These are phyloP conservation scores for Fallopia convolvulus DNA, from an alignment of 148 eudicot genomes.

Conservation along the genomic window DNA sequence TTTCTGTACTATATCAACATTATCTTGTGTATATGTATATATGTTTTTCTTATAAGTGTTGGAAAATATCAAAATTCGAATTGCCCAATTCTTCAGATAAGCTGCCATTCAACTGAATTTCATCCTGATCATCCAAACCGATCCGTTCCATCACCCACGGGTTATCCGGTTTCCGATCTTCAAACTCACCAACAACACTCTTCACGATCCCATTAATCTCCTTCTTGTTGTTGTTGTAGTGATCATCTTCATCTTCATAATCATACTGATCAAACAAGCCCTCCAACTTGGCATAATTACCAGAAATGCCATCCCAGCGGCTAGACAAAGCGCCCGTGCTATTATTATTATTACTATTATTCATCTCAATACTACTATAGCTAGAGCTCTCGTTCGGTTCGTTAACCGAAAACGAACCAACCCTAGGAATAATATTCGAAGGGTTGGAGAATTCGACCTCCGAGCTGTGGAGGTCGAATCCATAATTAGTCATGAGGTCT, in stretches of 20 bases:
- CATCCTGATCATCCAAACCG: conserved; percentile 3
- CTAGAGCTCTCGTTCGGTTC: conserved; percentile 8
- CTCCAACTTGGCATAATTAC: conserved; percentile 5
- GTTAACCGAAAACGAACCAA: background rate
- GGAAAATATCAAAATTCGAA: conserved; percentile 2
- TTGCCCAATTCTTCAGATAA: conserved; percentile 1
- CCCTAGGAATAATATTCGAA: background rate
- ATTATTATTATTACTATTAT: background rate
- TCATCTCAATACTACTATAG: conserved; percentile 6
- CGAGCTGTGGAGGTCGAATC: background rate
- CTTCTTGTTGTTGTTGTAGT: background rate
- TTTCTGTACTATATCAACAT: background rate
- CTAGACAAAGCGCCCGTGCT: background rate
- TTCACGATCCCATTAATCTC: background rate
- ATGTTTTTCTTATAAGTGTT: background rate
- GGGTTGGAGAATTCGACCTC: background rate
- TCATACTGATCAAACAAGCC: background rate
- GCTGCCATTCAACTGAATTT: background rate
- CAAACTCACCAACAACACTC: background rate
- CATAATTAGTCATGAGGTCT: background rate
- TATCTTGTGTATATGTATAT: background rate
- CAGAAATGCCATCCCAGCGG: conserved; percentile 3
- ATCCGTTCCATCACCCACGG: background rate
- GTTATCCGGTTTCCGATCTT: background rate
- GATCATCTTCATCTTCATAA: background rate